phyloP scores from a whole-genome alignment of 352 stramenopile species.

The Pythium folliculosum region DNA sequence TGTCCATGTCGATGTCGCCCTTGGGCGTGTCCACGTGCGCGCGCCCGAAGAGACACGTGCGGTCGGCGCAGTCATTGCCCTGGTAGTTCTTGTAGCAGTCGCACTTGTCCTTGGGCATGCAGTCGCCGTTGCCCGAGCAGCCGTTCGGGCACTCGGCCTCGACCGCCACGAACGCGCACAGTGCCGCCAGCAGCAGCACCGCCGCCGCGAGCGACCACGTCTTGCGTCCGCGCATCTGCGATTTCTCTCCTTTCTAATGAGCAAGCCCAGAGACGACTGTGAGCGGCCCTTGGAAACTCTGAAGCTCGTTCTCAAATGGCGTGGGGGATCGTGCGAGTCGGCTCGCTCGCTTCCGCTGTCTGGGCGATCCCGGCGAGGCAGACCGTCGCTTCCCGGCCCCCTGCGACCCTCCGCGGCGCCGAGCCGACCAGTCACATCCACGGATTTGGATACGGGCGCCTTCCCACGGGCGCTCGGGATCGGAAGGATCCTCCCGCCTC shows the following conservation, averaged over 20 bases:
- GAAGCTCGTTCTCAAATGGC: slow-evolving; percentile 7
- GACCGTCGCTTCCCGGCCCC: too few relatives aligned
- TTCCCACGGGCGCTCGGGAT: too few relatives aligned
- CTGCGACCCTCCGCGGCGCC: too few relatives aligned
- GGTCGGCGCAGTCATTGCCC: slow-evolving; percentile 80
- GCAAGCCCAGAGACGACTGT: not conserved
- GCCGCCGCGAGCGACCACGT: slow-evolving; percentile 10
- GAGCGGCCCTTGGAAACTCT: not conserved
- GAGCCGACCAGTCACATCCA: too few relatives aligned
- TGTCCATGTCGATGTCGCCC: slow-evolving; percentile 93
- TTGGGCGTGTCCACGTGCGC: slow-evolving; percentile 92
- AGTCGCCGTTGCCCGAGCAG: slow-evolving; percentile 83
- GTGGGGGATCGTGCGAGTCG: too few relatives aligned
- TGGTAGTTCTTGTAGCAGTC: slow-evolving; percentile 86
- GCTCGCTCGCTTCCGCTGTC: too few relatives aligned
- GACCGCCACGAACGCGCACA: slow-evolving; percentile 21
- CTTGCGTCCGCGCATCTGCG: not conserved
- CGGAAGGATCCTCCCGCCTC: too few relatives aligned
- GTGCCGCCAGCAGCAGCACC: slow-evolving; percentile 6
- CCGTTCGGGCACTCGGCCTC: slow-evolving; percentile 72
- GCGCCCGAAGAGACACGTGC: slow-evolving; percentile 84
- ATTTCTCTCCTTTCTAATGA: not conserved
- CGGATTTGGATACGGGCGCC: too few relatives aligned
- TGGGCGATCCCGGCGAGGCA: too few relatives aligned
- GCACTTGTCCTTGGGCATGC: slow-evolving; percentile 82